Conservation (phyloP, 1,139 yeast genomes). For the Debaryomycetaceae sp. region DNA sequence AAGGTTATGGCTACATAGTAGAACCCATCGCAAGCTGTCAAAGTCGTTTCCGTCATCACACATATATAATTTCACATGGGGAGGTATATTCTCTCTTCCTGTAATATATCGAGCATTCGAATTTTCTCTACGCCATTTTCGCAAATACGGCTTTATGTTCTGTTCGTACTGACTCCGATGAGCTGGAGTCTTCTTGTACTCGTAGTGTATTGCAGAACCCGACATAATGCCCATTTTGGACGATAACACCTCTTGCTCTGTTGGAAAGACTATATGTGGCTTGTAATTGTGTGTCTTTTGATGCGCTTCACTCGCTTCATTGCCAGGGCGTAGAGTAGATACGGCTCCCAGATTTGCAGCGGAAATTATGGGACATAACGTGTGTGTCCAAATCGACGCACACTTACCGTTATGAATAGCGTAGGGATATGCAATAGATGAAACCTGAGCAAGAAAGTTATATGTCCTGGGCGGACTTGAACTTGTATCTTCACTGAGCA, state of each 20-base stretch:
- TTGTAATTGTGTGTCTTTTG: conserved; percentile 25
- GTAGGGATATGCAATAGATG: conserved; percentile 59
- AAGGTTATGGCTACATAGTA: conserved; percentile 64
- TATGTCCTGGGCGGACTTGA: conserved; percentile 11
- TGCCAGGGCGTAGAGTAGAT: conserved; percentile 28
- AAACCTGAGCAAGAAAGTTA: conserved; percentile 51
- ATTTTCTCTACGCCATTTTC: conserved; percentile 24
- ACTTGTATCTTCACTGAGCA: conserved; percentile 15
- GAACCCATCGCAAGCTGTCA: conserved; percentile 53
- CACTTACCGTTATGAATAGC: conserved; percentile 26
- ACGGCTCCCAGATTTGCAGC: conserved; percentile 10
- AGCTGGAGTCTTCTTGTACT: conserved; percentile 22
- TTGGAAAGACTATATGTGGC: conserved; percentile 55
- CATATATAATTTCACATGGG: conserved; percentile 39
- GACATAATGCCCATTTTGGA: conserved; percentile 45
- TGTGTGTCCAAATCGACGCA: conserved; percentile 53
- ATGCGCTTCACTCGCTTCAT: conserved; percentile 20
- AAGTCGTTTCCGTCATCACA: conserved; percentile 50
- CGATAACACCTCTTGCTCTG: conserved; percentile 43
- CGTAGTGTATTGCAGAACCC: conserved; percentile 57
- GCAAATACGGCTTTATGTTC: conserved; percentile 32
- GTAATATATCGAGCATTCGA: conserved; percentile 11
- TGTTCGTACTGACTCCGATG: conserved; percentile 28
- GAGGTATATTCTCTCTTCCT: conserved; percentile 34
- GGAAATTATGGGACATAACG: conserved; percentile 46